Base-by-base conservation (phyloP, 2,329 filamentous ascomycete species). In the Fusarium brevicatenulatum region DNA sequence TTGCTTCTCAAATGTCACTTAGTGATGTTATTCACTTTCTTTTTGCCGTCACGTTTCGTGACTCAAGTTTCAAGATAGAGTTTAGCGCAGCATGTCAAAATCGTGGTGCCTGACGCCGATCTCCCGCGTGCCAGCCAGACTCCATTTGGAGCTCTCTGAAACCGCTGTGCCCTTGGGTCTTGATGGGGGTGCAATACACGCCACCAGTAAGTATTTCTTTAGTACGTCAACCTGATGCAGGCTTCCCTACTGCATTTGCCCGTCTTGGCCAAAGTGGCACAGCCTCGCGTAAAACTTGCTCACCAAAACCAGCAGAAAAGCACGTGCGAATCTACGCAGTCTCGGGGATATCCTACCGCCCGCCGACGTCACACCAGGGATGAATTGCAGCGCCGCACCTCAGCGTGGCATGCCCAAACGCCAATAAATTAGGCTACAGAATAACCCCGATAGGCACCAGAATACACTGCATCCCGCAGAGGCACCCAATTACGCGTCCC, bases 341-440 rank as follows among this genome's bases (percentile, higher is more conserved):
- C 25, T 44, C 44, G 36, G 44, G 44, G n/a, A 32, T 4, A 12
- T 39, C 5, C 12, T 54, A 25, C 46, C 46, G 56, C 34, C 56
- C 34, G 28, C n/a, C 34, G 8, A 57, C 32, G 59, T 46, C 59
- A 62, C 21, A 39, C 21, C 52, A 46, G 49, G 57, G 42, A 18
- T 25, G 25, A 43, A 42, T 19, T 18, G 16, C 30, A 16, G 25
- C 34, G n/a, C 18, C 34, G n/a, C 18, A 19, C 10, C 19, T 39
- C 19, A 30, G 56, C 64, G 62, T 72, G 72, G 71, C 69, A 69
- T 68, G 54, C 66, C 58, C 13, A 63, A 63, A 60, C 49, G 60
- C 71, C 66, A 65, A 65, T 50, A 25, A 34, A 30, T 40, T 47
- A 70, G 69, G 63, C 42, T 50, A 50, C 55, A 62, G 60, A 72